Conservation (phyloP, 164 flowering plant species). For the Euptelea pleiosperma region DNA sequence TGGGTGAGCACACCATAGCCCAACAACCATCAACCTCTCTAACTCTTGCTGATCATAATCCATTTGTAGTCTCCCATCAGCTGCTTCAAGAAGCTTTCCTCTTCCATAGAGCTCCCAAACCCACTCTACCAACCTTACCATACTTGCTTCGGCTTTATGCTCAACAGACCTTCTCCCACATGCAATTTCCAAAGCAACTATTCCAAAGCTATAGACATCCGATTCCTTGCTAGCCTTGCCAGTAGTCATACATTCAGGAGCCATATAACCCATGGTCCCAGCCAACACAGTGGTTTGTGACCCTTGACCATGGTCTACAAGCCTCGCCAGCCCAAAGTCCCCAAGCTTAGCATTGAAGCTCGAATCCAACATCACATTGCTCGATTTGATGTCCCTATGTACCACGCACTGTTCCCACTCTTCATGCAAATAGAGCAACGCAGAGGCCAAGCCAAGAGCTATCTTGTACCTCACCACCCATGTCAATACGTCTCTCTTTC, state of each 20-base stretch:
- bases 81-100: slow-evolving; percentile 30
- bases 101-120: slow-evolving; percentile 45
- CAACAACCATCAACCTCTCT: slow-evolving; percentile 32
- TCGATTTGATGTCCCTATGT: slow-evolving; percentile 49
- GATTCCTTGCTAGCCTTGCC: slow-evolving; percentile 50
- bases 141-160: too few species aligned
- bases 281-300: slow-evolving; percentile 44
- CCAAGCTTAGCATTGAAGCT: slow-evolving; percentile 49
- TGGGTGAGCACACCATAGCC: slow-evolving; percentile 40
- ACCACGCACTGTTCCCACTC: slow-evolving; percentile 58
- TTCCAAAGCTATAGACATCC: slow-evolving; percentile 51
- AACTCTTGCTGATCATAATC: slow-evolving; percentile 25
- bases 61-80: slow-evolving; percentile 23
- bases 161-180: slow-evolving; percentile 39
- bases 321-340: slow-evolving; percentile 48
- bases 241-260: slow-evolving; percentile 43
- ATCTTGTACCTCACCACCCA: slow-evolving; percentile 42
- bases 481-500: slow-evolving; percentile 11
- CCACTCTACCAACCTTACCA: slow-evolving; percentile 36
- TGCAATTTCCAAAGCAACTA: slow-evolving; percentile 42
- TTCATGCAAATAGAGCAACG: slow-evolving; percentile 48
- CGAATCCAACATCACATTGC: slow-evolving; percentile 53
- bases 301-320: slow-evolving; percentile 41
- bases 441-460: slow-evolving; percentile 41
- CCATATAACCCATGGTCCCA: slow-evolving; percentile 53